Base-by-base conservation (phyloP, 75 land plant genomes). In the Ceratopteris richardii region DNA sequence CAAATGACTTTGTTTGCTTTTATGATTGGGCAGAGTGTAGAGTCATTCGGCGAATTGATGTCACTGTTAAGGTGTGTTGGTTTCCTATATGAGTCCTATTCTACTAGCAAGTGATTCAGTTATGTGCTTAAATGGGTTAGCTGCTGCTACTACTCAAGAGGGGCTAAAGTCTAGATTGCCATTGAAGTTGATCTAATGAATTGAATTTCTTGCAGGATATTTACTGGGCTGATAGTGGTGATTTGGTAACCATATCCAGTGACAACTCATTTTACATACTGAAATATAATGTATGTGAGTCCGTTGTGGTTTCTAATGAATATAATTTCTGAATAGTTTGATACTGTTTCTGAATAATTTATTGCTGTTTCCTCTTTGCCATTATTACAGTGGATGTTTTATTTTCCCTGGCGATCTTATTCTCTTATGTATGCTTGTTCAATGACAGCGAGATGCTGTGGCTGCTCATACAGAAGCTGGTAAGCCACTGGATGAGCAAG, bases 21-120 rank as follows among this genome's bases (percentile, higher is more conserved):
- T 94, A 94, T 79, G 99, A 90, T 57, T 94, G 99, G 99, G 82
- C 84, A 46, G 99, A 94, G 26, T 94, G 99, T 76, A 69, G 96
- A 44, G 65, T 94, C 61, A 84, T 94, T 61, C 83, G 88, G 0
- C 66, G 99, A 24, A 94, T 94, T 64, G 99, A 94, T 78, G 96
- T 90, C 33, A 77, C 63, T 68, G 96, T 90, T 26, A 94, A 94
- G 68, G 99, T 94, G 56, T 3, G 37, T 33, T 9, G 7, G 37
- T 3, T 33, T 9, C 9, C 3, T 33, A 33, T 33, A n/a, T n/a
- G n/a, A n/a, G n/a, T n/a, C n/a, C n/a, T n/a, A n/a, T n/a, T n/a
- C n/a, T n/a, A n/a, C n/a, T n/a, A n/a, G n/a, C n/a, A n/a, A n/a
- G n/a, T n/a, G n/a, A n/a, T n/a, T n/a, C n/a, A n/a, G n/a, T n/a